Conservation (phyloP, 225 moss, liverwort and hornwort species). For the Anthoceros angustus region DNA sequence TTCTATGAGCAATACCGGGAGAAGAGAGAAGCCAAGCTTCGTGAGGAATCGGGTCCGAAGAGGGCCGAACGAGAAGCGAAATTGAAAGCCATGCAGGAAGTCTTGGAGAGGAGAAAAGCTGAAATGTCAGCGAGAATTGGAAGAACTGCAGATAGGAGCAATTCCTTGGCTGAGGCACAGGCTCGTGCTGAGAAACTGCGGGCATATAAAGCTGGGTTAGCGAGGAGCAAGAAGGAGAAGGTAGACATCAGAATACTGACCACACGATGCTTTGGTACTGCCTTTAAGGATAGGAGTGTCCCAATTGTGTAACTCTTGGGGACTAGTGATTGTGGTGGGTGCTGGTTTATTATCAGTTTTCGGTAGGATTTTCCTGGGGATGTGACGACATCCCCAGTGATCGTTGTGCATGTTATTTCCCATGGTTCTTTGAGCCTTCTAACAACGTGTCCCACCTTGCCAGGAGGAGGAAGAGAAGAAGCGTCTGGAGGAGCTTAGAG, state of each 20-base stretch:
- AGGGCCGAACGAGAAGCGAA: constrained; percentile 85
- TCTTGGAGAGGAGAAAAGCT: constrained; percentile 75
- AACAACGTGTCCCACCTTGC: constrained; percentile 5
- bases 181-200: constrained; percentile 53
- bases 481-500: constrained; percentile 61
- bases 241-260: constrained; percentile 12
- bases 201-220: constrained; percentile 31
- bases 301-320: no score
- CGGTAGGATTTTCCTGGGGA: no score
- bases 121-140: constrained; percentile 77
- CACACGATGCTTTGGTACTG: neutral
- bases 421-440: neutral
- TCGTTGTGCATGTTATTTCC: neutral
- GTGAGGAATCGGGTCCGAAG: constrained; percentile 74
- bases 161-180: constrained; percentile 57
- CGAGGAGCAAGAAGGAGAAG: constrained; percentile 62
- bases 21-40: constrained; percentile 82
- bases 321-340: neutral
- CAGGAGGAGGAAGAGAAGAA: constrained; percentile 78
- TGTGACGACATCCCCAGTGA: no score
- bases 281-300: neutral
- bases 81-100: constrained; percentile 88
- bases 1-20: constrained; percentile 86
- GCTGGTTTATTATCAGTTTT: no score
- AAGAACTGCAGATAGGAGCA: constrained; percentile 35